phyloP scores from a whole-genome alignment of 129 eudicot species.

The Smallanthus sonchifolius region DNA sequence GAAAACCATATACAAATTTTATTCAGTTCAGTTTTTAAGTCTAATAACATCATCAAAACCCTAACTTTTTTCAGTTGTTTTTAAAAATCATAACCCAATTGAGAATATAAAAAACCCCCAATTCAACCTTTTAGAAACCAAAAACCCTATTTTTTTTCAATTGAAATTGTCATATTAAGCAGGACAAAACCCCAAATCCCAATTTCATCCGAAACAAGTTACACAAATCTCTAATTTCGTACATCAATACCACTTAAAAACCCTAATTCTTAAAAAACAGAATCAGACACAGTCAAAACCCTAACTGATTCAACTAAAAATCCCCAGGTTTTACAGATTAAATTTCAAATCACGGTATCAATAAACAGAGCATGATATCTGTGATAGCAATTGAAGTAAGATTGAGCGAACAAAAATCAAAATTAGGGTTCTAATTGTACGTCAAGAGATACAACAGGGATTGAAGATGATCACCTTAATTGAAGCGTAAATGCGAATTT shows the following conservation, averaged over 20 bases:
- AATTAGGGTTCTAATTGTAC: constrained; percentile 8
- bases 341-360: neutral
- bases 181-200: neutral
- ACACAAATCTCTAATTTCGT: neutral
- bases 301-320: neutral
- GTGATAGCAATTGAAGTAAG: neutral
- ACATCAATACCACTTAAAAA: neutral
- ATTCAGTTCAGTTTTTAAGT: constrained; percentile 8
- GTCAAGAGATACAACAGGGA: neutral
- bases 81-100: neutral
- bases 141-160: neutral
- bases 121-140: neutral
- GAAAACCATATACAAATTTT: constrained; percentile 25
- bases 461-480: constrained; percentile 25
- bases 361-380: constrained; percentile 12
- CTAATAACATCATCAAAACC: constrained; percentile 26
- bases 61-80: constrained; percentile 5
- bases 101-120: neutral
- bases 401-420: neutral
- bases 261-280: neutral
- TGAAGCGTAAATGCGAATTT: constrained; percentile 6
- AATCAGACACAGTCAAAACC: neutral
- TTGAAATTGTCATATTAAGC: neutral
- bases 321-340: neutral
- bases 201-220: neutral